Base-by-base conservation (phyloP, 2,329 filamentous ascomycete genomes). In the Aureobasidium sp. region DNA sequence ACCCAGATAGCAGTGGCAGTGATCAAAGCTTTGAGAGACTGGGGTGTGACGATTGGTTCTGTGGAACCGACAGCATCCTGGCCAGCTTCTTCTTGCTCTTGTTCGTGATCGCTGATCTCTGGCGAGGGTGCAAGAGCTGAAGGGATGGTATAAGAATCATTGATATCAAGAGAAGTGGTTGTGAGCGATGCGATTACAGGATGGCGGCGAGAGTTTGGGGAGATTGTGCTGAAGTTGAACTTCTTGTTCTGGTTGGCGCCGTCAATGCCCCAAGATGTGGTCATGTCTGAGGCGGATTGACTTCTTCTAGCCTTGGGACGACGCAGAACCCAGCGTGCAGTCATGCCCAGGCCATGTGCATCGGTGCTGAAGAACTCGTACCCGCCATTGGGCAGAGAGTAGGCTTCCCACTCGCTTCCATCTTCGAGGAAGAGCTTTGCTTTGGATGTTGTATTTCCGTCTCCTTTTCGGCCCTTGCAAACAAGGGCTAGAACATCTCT, bases 181-280 rank as follows among this genome's bases (percentile, higher is more conserved):
- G 83, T 86, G 48, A 93, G 78, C 2, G 81, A 84, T 0, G 87
- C 89, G 74, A 92, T 82, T 68, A 92, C 83, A 5, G 90, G 89
- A 69, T 93, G 89, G 13, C 86, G 83, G 36, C 87, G 80, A 9
- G 82, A 83, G 50, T 82, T 81, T 0, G 88, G 83, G 4, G 45
- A 48, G 66, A 88, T 84, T 67, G 93, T 86, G 64, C 90, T 84
- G 75, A 48, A 48, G 45, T 48, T 48, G 29, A 48, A 48, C 27
- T 48, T 48, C 27, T 48, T 48, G 45, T 48, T 48, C 15, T 30
- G 45, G 29, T 32, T 48, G 45, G 72, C 61, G 65, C 59, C 64
- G 69, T 59, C 67, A 68, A n/a, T 61, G 65, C 50, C 66, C 65
- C 55, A 67, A 62, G 32, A 45, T 21, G 55, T 8, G 2, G 41